Evolutionary conservation across 2,329 filamentous ascomycete species (phyloP), one percentile per base, ranked within the genome.

Genomic region (Penicillium sp.): DNA sequence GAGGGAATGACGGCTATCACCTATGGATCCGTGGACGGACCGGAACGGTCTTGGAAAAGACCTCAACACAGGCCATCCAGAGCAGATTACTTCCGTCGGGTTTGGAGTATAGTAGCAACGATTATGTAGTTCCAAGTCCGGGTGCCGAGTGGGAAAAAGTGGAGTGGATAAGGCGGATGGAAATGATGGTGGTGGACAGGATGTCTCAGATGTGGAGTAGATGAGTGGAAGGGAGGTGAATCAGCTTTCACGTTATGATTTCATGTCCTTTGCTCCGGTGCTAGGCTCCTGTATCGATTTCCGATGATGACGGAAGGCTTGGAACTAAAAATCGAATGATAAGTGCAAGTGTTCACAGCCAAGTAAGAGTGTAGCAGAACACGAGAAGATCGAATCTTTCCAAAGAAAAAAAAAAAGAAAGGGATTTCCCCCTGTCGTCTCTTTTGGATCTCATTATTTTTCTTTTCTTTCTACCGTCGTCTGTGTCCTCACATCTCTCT

Each of bases 1-100:
- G 64, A 60, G 62, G 59, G 59, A 59, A 59, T 66, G 64, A 66
- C 64, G 56, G 59, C 57, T 62, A 61, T 19, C 48, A 45, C 30
- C 22, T 35, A 46, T 22, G 52, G 59, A 58, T 57, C 59, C 62
- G 54, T 65, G 63, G 60, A 52, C 57, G 46, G 37, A 40, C 52
- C 38, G n/a, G 57, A 4, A 26, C n/a, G 30, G 46, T 53, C 35
- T 45, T 25, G 55, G 55, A 52, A 35, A 38, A 8, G 14, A 1
- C 11, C 11, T 8, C 28, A 30, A 30, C 28, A 5, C 8, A 30
- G 28, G 28, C 5, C 8, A 37, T 37, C 35, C 13, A 37, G 6
- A 37, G 14, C 35, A 37, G 35, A 16, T 16, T 37, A 37, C 35
- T 13, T 37, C 13, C 8, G 7, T 33, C 30, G 2, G 10, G 30